Base-by-base conservation (phyloP, 2,329 filamentous ascomycete genomes). In the Penicillium concentricum region DNA sequence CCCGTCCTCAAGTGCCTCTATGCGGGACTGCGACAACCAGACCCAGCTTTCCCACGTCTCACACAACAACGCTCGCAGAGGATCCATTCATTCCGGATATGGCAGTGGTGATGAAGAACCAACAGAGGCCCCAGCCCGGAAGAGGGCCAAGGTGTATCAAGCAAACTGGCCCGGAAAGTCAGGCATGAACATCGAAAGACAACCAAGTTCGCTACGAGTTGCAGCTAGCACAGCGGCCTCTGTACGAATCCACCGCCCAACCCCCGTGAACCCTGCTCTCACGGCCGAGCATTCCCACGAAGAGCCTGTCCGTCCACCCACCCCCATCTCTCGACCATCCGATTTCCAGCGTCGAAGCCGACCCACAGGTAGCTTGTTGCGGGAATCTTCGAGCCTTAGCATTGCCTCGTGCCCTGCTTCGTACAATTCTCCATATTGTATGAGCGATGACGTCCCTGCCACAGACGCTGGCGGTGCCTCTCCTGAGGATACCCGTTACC, bases 191-290 rank as follows among this genome's bases (percentile, higher is more conserved):
- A 79, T 97, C 66, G 89, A 88, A 50, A 82, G 84, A 38, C 87
- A 86, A 30, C 84, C 87, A 10, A 91, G 94, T 47, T 95, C 91
- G 4, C 79, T 97, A 26, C 85, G 92, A 47, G 91, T 96, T n/a
- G 88, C 90, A 58, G 93, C 93, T 45, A 96, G 91, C 71, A 96
- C 90, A 16, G 89, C 92, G 43, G 91, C 91, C 41, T 96, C 92
- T 5, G 82, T 97, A 57, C 89, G 93, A 42, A 88, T 87, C 46
- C 89, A 96, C 72, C 85, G 92, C 43, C 93, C 93, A 4, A 82
- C 90, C 4, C 75, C 78, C 7, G 62, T 79, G 26, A 78, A 78
- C 53, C 75, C 77, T 38, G 62, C 69, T 9, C 63, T 71, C 20
- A 60, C 68, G 30, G 63, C 65, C 18, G 65, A 73, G 52, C 67